Evolutionary conservation across 768 basidiomycete genomes (phyloP), one percentile per base, ranked within the genome.

Genomic region (Kwoniella pini): DNA sequence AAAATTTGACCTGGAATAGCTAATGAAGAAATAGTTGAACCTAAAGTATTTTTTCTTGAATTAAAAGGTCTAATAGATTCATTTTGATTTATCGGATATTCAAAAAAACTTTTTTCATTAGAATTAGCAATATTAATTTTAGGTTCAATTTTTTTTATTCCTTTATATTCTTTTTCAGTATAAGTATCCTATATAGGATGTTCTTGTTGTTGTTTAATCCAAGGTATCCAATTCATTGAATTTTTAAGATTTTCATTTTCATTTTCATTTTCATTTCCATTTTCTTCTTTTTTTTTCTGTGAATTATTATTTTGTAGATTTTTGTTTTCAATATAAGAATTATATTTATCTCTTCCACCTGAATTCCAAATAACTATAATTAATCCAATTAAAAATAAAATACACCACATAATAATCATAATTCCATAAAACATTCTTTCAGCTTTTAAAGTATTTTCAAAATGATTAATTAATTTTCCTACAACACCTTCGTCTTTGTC

Each of bases 381-480:
- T 17, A 78, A 15, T 0, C 84, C 94, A 84, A 94, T 88, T 59
- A 95, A 70, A 27, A 92, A 86, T 44, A 96, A 90, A 36, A 91
- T 39, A 17, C 80, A 84, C 92, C 93, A 98, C 1, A 97, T 80
- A 0, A 80, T 87, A 66, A 95, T 82, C 80, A 96, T 91, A 65
- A 94, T 82, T 1, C 77, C 76, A 74, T 95, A 96, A 82, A 91
- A 89, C 62, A 91, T 75, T 31, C 88, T 85, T 76, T 96, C 91
- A 74, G 87, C 87, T 80, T 85, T 82, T 66, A 98, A 81, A 19
- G 86, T 83, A 11, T 80, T 79, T 13, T 87, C 85, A 74, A 96
- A 97, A 10, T 84, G 81, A 48, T 84, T 80, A 66, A 97, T 84
- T 57, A 97, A 80, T 50, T 83, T 83, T 15, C 86, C 87, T 36